Conservation (phyloP, 768 basidiomycete species). For the Agrocybe chaxingu region DNA sequence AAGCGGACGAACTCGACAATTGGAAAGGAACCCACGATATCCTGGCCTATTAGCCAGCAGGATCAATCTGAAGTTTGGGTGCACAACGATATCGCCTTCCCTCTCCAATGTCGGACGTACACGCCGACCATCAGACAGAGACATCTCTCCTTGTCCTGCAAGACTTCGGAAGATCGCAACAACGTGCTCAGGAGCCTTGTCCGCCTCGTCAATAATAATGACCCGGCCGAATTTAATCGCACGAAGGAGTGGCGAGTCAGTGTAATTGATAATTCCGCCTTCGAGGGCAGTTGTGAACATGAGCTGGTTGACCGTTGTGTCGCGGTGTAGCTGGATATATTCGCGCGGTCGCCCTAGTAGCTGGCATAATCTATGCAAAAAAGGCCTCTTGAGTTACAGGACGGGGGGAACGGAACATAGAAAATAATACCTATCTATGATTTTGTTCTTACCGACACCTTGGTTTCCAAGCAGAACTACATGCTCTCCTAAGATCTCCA, state of each 20-base stretch:
- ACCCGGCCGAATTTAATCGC: conserved; percentile 59
- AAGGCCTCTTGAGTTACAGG: not conserved
- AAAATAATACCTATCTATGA: conserved; percentile 51
- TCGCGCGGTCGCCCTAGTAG: conserved; percentile 60
- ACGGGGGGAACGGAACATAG: not conserved
- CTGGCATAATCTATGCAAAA: conserved; percentile 45
- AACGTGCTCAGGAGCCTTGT: conserved; percentile 73
- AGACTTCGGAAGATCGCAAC: conserved; percentile 70
- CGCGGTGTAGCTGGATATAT: conserved; percentile 68
- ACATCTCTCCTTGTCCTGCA: conserved; percentile 62
- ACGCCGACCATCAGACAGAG: conserved; percentile 59
- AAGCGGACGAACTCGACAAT: not conserved
- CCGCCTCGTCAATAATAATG: conserved; percentile 71
- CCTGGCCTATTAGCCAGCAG: conserved; percentile 66
- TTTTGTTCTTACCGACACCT: conserved; percentile 73
- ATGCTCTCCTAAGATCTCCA: conserved; percentile 61
- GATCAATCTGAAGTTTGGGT: conserved; percentile 61
- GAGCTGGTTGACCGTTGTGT: conserved; percentile 68
- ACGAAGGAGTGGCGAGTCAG: conserved; percentile 63
- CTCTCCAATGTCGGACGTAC: conserved; percentile 44
- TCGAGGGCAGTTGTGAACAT: conserved; percentile 67
- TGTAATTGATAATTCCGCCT: conserved; percentile 54
- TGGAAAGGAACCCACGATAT: conserved; percentile 48
- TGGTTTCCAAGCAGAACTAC: conserved; percentile 66
- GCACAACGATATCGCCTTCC: conserved; percentile 55